A percentile compares a stretch with the other conserved stretches of the same genome.
These are phyloP conservation scores for Debaryomyces hansenii DNA, from an alignment of 805 yeast genomes.

Conservation along the genomic window DNA sequence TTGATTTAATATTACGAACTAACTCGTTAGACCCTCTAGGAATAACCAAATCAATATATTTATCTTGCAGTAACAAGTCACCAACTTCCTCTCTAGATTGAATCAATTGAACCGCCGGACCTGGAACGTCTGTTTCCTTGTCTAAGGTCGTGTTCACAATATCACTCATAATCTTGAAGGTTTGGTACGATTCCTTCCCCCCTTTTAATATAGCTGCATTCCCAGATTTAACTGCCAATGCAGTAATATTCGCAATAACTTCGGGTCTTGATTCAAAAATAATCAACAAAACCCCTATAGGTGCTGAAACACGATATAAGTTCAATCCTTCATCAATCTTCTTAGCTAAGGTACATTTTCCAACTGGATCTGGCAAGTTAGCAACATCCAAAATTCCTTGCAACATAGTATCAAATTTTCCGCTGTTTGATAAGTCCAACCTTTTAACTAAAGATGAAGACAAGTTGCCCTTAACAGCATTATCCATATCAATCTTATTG, in stretches of 20 bases:
- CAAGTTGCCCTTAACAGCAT: constrained; percentile 61
- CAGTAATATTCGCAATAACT: constrained; percentile 96
- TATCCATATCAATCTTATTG: constrained; percentile 71
- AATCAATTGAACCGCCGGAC: constrained; percentile 79
- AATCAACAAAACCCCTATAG: constrained; percentile 89
- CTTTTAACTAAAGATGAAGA: constrained; percentile 77
- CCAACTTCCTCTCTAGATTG: constrained; percentile 89
- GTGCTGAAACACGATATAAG: constrained; percentile 81
- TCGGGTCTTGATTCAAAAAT: constrained; percentile 98
- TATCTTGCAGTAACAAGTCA: constrained; percentile 79
- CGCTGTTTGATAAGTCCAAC: constrained; percentile 76
- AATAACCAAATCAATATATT: constrained; percentile 88
- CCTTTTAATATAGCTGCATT: constrained; percentile 97
- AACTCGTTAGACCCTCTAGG: constrained; percentile 97
- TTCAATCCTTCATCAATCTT: constrained; percentile 88
- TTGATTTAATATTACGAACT: constrained; percentile 80
- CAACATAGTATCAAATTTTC: constrained; percentile 89
- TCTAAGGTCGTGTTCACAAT: constrained; percentile 62
- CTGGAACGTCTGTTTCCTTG: constrained; percentile 69
- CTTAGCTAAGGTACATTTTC: constrained; percentile 79
- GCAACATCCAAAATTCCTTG: constrained; percentile 95
- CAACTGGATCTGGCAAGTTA: constrained; percentile 84
- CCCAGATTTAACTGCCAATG: constrained; percentile 93
- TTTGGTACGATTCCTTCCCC: constrained; percentile 87
- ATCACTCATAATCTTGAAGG: constrained; percentile 79